Evolutionary conservation across 139 green algal genomes (phyloP), one percentile per base, ranked within the genome.

Genomic region (Nannochloris sp.): DNA sequence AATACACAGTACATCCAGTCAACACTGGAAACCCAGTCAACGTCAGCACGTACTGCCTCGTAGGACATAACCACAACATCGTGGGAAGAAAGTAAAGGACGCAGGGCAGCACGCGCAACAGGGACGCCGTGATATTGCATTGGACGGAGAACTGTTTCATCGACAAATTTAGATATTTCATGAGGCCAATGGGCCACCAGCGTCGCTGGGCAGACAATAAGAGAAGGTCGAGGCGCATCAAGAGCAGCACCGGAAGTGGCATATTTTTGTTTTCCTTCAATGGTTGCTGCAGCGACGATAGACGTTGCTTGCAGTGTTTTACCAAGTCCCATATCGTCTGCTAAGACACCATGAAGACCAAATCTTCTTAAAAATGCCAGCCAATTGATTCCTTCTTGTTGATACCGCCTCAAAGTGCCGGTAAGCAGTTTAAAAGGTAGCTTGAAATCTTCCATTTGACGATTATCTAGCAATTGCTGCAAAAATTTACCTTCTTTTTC

Each of bases 361-460:
- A 93, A 96, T 38, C 85, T 79, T 4, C 79, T 85, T 74, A 99
- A 85, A 74, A 99, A 99, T 7, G 87, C 86, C 29, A 99, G 86
- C 93, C 93, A 99, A 82, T 87, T 92, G 54, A 99, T 85, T 67
- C 93, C 93, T 70, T 97, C 92, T 66, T 87, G 84, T 77, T 98
- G 92, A 74, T 98, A 98, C 12, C 73, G 74, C 14, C 92, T 83
- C 74, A 97, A 72, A 39, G 72, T 70, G 36, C 84, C 83, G 14
- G 66, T 55, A 29, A 13, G 9, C 30, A 87, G 57, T 25, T 61
- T 46, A 14, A 87, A 61, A 6, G 87, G 89, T 62, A 92, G 67
- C 25, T 57, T 27, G 68, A 85, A 91, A 59, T 93, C 87, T 7
- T 83, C 83, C 46, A 78, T 70, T 44, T 81, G 60, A 29, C 70